A percentile compares a stretch with the other conserved stretches of the same genome.
phyloP scores from a whole-genome alignment of 306 rosid genomes.

The Cucumis melo region DNA sequence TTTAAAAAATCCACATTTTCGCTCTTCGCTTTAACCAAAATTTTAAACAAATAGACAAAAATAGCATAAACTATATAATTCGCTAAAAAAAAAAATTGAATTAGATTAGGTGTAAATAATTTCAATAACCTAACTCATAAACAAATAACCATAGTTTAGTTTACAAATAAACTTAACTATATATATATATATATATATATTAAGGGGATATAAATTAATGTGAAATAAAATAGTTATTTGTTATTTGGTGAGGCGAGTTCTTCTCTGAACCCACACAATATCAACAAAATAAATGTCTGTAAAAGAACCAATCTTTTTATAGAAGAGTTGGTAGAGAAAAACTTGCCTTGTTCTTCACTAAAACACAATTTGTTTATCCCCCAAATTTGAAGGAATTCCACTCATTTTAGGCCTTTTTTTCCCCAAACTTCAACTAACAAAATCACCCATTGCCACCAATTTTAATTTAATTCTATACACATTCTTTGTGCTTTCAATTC shows the following conservation, averaged over 20 bases:
- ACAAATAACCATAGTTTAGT: too few species aligned
- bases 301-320: neutral
- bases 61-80: too few species aligned
- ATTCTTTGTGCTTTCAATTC: slow-evolving; percentile 4
- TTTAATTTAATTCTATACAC: neutral
- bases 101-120: too few species aligned
- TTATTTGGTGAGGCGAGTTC: neutral
- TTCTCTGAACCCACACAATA: neutral
- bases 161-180: too few species aligned
- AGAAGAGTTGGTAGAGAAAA: slow-evolving; percentile 8
- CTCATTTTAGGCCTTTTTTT: slow-evolving; percentile 9
- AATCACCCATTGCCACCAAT: slow-evolving; percentile 8
- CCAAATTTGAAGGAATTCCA: slow-evolving; percentile 1
- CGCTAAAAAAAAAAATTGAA: too few species aligned
- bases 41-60: too few species aligned
- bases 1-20: too few species aligned
- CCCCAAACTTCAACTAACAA: neutral
- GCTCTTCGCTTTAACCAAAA: too few species aligned
- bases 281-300: neutral
- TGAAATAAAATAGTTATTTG: neutral
- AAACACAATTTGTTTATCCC: neutral
- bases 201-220: neutral
- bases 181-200: too few species aligned
- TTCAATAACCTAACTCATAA: too few species aligned
- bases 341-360: neutral